These are phyloP conservation scores for Spinacia oleracea DNA, from an alignment of 179 eudicot species.

Conservation along the genomic window DNA sequence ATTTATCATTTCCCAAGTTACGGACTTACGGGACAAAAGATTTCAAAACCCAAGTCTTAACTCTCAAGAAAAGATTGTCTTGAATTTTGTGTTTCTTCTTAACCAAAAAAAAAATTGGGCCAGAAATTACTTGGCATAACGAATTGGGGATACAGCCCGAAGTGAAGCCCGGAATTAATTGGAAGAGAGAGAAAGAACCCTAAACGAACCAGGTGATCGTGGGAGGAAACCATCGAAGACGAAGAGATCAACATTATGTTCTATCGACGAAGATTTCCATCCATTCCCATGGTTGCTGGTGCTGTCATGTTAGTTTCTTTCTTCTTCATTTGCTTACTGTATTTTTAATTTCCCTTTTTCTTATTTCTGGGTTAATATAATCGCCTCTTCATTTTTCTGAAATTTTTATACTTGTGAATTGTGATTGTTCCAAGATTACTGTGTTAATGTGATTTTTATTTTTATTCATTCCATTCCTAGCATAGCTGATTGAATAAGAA, in stretches of 20 bases:
- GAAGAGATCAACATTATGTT: conserved; percentile 40
- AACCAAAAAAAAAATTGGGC: background rate
- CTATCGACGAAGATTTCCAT: conserved; percentile 56
- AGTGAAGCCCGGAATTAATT: background rate
- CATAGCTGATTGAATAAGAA: background rate
- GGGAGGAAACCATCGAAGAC: background rate
- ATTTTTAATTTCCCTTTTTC: background rate
- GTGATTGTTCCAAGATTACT: too few relatives aligned
- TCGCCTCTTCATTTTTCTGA: too few relatives aligned
- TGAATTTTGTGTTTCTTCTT: too few relatives aligned
- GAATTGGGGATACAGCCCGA: background rate
- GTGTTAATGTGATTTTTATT: background rate
- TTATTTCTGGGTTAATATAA: too few relatives aligned
- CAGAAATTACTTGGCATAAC: too few relatives aligned
- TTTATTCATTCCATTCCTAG: background rate
- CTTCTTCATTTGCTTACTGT: background rate
- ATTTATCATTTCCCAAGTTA: too few relatives aligned
- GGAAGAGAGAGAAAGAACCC: background rate
- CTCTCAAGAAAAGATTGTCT: too few relatives aligned
- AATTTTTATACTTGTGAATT: too few relatives aligned
- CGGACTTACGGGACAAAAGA: too few relatives aligned
- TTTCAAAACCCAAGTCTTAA: too few relatives aligned
- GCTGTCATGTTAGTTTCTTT: conserved; percentile 61
- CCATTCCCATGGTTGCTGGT: conserved; percentile 68
- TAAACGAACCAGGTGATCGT: background rate